Evolutionary conservation across 2,329 filamentous ascomycete species (phyloP).

Genomic region (Exophiala oligosperma): DNA sequence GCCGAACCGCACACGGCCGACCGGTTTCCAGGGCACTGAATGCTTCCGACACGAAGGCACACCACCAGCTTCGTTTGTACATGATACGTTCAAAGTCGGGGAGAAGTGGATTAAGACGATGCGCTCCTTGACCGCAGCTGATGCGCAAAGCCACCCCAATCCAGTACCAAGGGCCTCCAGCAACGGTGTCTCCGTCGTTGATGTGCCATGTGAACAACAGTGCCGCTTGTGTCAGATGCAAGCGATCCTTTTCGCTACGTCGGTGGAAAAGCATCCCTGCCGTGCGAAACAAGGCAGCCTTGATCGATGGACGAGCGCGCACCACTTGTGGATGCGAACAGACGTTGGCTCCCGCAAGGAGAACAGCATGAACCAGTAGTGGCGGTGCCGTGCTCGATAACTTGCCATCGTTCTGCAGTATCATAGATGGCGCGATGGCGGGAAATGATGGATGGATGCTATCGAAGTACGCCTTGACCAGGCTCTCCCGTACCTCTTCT

Average conservation of each 20-base stretch:
- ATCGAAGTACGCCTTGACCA: constrained; percentile 53
- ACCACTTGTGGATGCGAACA: constrained; percentile 39
- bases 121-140: constrained; percentile 56
- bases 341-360: constrained; percentile 55
- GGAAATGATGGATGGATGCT: constrained; percentile 55
- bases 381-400: constrained; percentile 47
- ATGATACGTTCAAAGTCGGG: constrained; percentile 42
- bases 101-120: constrained; percentile 42
- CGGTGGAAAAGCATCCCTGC: constrained; percentile 56
- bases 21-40: constrained; percentile 49
- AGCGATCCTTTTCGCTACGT: constrained; percentile 55
- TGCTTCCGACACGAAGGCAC: constrained; percentile 45
- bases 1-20: constrained; percentile 53
- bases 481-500: constrained; percentile 35
- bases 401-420: constrained; percentile 53
- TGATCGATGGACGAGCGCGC: constrained; percentile 41
- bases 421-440: constrained; percentile 52
- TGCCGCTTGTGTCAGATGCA: constrained; percentile 55
- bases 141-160: constrained; percentile 54
- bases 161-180: constrained; percentile 56
- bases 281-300: constrained; percentile 54
- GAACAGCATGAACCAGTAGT: constrained; percentile 51
- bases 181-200: constrained; percentile 56
- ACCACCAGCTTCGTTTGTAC: constrained; percentile 46
- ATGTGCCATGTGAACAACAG: constrained; percentile 58